phyloP scores from a whole-genome alignment of 73 alveolate species.

The Paramecium sexaurelia region DNA sequence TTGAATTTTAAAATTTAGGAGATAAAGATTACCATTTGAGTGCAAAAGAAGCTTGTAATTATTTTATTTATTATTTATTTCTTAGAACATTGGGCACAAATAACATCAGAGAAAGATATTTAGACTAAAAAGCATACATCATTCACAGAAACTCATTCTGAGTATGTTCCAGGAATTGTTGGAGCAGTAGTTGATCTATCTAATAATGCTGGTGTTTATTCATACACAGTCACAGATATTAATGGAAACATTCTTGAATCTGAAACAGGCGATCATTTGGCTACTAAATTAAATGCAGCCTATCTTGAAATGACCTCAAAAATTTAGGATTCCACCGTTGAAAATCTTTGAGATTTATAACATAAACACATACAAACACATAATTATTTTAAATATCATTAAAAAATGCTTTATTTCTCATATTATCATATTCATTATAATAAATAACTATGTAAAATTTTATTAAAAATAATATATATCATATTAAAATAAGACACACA shows the following conservation, averaged over 20 bases:
- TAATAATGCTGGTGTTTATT: conserved; percentile 18
- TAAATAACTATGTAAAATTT: too few relatives aligned
- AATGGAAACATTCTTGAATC: conserved; percentile 3
- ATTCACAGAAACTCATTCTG: neutral
- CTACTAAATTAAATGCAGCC: conserved; percentile 5
- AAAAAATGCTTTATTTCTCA: too few relatives aligned
- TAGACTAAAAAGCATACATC: neutral
- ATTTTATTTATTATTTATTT: neutral
- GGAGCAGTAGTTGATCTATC: conserved; percentile 31
- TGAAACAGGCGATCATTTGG: neutral
- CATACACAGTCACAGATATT: conserved; percentile 3
- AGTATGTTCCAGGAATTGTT: neutral
- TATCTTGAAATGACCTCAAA: neutral
- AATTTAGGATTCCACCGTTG: neutral
- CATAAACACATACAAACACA: neutral
- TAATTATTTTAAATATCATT: too few relatives aligned
- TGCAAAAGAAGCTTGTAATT: neutral
- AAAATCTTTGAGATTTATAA: neutral
- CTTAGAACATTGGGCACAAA: conserved; percentile 30
- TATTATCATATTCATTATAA: too few relatives aligned
- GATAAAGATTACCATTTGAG: conserved; percentile 12
- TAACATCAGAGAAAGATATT: neutral
- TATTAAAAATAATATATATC: too few relatives aligned
- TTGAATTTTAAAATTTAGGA: conserved; percentile 9
- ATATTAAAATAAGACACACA: too few relatives aligned